Conservation (phyloP, 352 stramenopile species). For the Phytophthora pinifolia region DNA sequence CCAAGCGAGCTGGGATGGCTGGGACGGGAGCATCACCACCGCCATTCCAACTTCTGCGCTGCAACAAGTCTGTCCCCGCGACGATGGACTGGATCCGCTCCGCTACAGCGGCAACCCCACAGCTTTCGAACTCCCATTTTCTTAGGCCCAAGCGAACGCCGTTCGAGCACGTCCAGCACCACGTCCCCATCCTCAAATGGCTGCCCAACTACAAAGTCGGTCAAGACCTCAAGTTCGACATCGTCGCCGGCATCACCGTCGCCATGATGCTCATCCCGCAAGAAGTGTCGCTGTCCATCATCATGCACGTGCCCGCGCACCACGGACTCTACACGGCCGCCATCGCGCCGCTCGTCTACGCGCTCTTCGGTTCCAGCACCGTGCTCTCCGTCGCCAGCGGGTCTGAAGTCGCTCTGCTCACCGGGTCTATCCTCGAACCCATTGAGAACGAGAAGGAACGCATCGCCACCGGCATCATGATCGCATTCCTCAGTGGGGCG, state of each 20-base stretch:
- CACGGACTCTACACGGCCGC: constrained; percentile 88
- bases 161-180: constrained; percentile 15
- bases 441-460: constrained; percentile 41
- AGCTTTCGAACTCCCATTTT: no score
- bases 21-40: no score
- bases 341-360: constrained; percentile 79
- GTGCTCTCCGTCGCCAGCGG: constrained; percentile 83
- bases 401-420: constrained; percentile 53
- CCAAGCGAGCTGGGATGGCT: no score
- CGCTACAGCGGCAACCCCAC: no score
- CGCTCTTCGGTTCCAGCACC: constrained; percentile 72
- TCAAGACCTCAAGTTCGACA: constrained; percentile 49
- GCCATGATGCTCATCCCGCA: constrained; percentile 90
- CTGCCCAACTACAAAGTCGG: constrained; percentile 46
- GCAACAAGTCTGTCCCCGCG: no score
- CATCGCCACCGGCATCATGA: constrained; percentile 42
- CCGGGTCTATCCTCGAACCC: constrained; percentile 46
- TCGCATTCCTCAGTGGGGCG: constrained; percentile 74
- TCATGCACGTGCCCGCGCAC: constrained; percentile 80
- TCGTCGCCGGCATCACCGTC: constrained; percentile 49
- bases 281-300: constrained; percentile 83
- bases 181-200: constrained; percentile 42
- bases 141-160: constrained; percentile 14
- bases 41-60: no score
- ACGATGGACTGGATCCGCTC: no score